Evolutionary conservation across 169 alveolate genomes (phyloP).

Genomic region (Plasmodium knowlesi): DNA sequence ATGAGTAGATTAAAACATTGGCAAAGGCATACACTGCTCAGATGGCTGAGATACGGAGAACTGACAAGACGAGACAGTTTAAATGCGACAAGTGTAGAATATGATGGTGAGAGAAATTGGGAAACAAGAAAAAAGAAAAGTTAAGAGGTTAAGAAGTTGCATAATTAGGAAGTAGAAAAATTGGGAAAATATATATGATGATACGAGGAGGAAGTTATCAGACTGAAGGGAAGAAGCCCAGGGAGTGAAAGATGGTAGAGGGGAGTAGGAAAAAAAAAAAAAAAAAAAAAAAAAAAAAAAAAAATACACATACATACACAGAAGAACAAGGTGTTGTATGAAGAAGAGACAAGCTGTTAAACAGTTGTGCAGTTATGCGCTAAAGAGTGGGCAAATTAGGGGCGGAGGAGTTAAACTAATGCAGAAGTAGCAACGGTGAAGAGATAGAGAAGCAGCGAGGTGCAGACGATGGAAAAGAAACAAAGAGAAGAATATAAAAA

Average conservation of each 20-base stretch:
- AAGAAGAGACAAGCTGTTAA: not conserved
- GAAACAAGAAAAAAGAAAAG: conserved; percentile 6
- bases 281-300: conserved; percentile 15
- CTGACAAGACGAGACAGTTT: not conserved
- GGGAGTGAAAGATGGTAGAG: not conserved
- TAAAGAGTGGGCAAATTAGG: conserved; percentile 11
- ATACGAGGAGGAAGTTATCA: not conserved
- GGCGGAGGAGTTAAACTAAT: not conserved
- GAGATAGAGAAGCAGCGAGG: not conserved
- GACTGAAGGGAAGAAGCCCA: not conserved
- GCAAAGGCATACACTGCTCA: not conserved
- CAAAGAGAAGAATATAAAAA: not conserved
- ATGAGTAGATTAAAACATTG: not conserved
- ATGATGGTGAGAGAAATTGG: not conserved
- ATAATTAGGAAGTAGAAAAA: conserved; percentile 1
- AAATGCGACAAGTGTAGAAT: not conserved
- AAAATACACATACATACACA: not conserved
- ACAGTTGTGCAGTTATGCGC: conserved; percentile 6
- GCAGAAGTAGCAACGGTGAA: not conserved
- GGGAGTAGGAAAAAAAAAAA: conserved; percentile 7
- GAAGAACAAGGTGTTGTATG: not conserved
- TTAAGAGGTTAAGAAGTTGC: conserved; percentile 4
- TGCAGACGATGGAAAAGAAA: not conserved
- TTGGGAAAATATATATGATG: not conserved
- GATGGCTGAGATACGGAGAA: not conserved